Percentiles rank a stretch among this genome's conserved stretches.
phyloP scores from a whole-genome alignment of 1,284 basidiomycete genomes.

The Ganoderma resinaceum region DNA sequence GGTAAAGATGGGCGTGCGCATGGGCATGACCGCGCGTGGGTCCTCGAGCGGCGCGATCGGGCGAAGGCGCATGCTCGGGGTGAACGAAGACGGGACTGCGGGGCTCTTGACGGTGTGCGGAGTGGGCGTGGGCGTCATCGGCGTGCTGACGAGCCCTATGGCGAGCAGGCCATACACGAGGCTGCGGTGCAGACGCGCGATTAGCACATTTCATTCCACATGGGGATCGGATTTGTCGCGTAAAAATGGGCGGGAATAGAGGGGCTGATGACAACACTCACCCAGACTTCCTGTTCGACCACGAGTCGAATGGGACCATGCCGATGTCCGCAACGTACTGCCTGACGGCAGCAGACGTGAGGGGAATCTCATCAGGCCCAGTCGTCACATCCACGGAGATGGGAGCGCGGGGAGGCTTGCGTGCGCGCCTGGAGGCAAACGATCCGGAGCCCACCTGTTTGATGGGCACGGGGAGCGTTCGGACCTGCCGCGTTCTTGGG shows the following conservation, averaged over 20 bases:
- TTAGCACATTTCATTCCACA: background rate
- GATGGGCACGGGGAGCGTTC: constrained; percentile 17
- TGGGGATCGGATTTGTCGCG: background rate
- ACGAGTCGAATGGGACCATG: constrained; percentile 37
- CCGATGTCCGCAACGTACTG: constrained; percentile 34
- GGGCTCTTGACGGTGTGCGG: constrained; percentile 25
- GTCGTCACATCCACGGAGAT: constrained; percentile 30
- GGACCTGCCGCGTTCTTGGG: constrained; percentile 23
- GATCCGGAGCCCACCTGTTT: constrained; percentile 28
- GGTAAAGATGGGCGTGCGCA: constrained; percentile 35
- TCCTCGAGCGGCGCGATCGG: constrained; percentile 30
- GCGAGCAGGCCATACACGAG: constrained; percentile 35
- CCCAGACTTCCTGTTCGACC: constrained; percentile 36
- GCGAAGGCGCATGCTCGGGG: constrained; percentile 22
- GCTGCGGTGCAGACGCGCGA: constrained; percentile 14
- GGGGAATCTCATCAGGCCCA: constrained; percentile 28
- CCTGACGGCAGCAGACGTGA: constrained; percentile 24
- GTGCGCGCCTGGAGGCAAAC: constrained; percentile 25
- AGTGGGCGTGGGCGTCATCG: constrained; percentile 22
- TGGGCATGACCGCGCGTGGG: constrained; percentile 31
- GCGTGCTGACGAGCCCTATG: constrained; percentile 35
- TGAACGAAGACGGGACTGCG: constrained; percentile 17
- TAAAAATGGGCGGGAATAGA: background rate
- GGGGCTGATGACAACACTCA: constrained; percentile 9
- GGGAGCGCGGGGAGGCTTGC: constrained; percentile 26